Evolutionary conservation across 2,329 filamentous ascomycete genomes (phyloP), one percentile per base, ranked within the genome.

Genomic region (Diaporthe sp.): DNA sequence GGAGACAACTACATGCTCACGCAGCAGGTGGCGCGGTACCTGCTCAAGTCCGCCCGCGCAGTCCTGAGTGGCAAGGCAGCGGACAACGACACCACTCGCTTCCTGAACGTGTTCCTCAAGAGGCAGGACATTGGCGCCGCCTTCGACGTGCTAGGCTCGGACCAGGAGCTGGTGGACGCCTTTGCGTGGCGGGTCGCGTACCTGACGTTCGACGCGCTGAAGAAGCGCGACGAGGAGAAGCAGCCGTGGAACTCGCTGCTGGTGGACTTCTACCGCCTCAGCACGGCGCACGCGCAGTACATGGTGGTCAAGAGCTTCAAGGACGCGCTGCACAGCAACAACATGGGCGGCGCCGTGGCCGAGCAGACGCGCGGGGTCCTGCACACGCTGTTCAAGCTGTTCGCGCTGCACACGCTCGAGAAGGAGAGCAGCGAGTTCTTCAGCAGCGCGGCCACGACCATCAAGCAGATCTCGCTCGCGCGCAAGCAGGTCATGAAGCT

Each of bases 1-100:
- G 94, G 94, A 59, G 94, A 95, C 85, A 95, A 94, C 86, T 95
- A 94, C 86, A 95, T 95, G 93, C 87, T 95, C 75, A 94, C 93
- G 13, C 94, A 95, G 83, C 94, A 95, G 85, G 93, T 95, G 3
- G 92, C 92, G 3, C 90, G 93, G 75, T 95, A 95, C 80, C 89
- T 95, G 61, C 89, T 95, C 78, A 95, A 95, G 88, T 91, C 93
- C 4, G 93, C 93, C 0, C 92, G 94, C 57, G 88, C 90, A 1
- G 93, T 95, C 0, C 85, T 94, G n/a, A 86, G 89, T 19, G 91
- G 91, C 78, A 90, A 92, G 76, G 87, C 90, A 2, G 71, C 78
- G 5, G 70, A 88, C 78, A 94, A 94, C 81, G 92, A 94, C 83
- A 94, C 92, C 4, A 91, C 91, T 4, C 87, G 86, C 44, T 93